phyloP scores from a whole-genome alignment of 1,139 yeast genomes.

The Kazachstania sp. region DNA sequence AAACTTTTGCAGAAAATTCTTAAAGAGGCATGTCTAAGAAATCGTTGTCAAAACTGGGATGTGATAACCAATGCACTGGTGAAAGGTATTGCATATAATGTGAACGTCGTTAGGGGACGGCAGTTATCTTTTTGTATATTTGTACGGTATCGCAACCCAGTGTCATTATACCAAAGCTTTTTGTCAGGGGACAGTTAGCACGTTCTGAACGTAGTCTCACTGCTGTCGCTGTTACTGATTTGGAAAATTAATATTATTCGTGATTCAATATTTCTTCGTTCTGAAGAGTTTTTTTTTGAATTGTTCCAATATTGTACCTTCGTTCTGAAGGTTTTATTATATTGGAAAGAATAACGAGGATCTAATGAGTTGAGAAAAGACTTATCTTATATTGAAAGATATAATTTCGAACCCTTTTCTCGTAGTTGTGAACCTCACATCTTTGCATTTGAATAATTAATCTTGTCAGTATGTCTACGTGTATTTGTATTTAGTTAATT shows the following conservation, averaged over 20 bases:
- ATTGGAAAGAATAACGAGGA: conserved; percentile 2
- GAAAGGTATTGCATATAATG: background rate
- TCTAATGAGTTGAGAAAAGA: conserved; percentile 2
- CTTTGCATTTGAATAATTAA: background rate
- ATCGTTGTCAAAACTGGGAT: too few relatives aligned
- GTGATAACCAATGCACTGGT: too few relatives aligned
- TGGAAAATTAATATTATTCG: conserved; percentile 4
- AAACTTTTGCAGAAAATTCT: too few relatives aligned
- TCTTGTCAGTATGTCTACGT: background rate
- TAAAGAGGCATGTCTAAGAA: too few relatives aligned
- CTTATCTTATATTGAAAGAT: background rate
- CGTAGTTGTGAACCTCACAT: conserved; percentile 4
- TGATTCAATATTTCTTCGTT: conserved; percentile 1
- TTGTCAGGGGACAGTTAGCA: conserved; percentile 3
- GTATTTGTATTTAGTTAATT: background rate
- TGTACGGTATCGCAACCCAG: background rate
- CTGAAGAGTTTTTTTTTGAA: background rate
- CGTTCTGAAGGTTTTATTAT: conserved; percentile 1
- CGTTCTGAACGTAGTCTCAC: background rate
- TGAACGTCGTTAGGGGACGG: conserved; percentile 1
- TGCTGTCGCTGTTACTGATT: conserved; percentile 3
- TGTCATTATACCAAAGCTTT: conserved; percentile 1
- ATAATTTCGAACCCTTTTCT: background rate
- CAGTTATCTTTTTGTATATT: background rate
- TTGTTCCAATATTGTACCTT: background rate